phyloP scores from a whole-genome alignment of 441 rosid genomes.

The Mallotus japonicus region DNA sequence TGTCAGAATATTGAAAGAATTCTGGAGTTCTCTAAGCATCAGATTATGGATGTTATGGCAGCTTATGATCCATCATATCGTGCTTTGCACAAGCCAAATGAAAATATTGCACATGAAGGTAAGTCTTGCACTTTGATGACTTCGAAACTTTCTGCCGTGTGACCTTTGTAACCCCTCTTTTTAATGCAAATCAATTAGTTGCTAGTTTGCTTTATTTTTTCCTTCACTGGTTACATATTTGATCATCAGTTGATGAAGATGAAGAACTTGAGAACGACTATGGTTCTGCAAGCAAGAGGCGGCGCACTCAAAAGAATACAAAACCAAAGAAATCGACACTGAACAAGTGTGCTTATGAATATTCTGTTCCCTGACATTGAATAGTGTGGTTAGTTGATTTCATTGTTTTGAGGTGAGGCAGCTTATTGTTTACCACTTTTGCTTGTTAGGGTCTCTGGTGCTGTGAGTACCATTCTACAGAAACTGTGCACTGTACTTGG shows the following conservation, averaged over 20 bases:
- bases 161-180: neutral
- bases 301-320: slow-evolving; percentile 60
- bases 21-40: slow-evolving; percentile 93
- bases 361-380: slow-evolving; percentile 21
- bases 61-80: slow-evolving; percentile 94
- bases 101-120: slow-evolving; percentile 79
- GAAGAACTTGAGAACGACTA: slow-evolving; percentile 71
- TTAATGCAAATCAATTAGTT: neutral
- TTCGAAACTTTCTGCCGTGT: neutral
- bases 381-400: slow-evolving; percentile 14
- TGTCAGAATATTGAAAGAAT: slow-evolving; percentile 92
- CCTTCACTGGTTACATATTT: neutral
- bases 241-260: slow-evolving; percentile 73
- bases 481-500: slow-evolving; percentile 94
- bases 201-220: neutral
- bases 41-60: slow-evolving; percentile 80
- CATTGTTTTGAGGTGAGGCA: slow-evolving; percentile 17
- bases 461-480: slow-evolving; percentile 75
- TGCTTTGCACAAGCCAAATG: slow-evolving; percentile 76
- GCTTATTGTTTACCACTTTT: slow-evolving; percentile 33
- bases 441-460: slow-evolving; percentile 81
- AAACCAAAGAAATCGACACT: slow-evolving; percentile 75
- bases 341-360: slow-evolving; percentile 64
- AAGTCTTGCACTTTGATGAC: slow-evolving; percentile 26
- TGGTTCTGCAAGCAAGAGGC: slow-evolving; percentile 79